Percentiles rank a stretch among this genome's conserved stretches.
Evolutionary conservation across 345 rosid species (phyloP).

Genomic region (Eucalyptus marginata): DNA sequence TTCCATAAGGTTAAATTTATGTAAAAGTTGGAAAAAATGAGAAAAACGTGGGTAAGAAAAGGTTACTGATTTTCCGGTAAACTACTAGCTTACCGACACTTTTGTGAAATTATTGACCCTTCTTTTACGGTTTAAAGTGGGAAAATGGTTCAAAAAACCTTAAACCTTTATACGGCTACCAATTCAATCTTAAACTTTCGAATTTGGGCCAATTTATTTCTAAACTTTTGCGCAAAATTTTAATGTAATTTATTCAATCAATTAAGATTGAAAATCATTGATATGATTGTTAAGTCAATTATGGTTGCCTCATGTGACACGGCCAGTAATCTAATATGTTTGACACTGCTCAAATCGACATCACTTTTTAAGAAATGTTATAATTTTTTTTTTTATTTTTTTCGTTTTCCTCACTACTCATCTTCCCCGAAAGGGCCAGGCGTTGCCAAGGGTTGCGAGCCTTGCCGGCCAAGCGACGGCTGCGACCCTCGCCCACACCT

Average conservation of each 20-base stretch:
- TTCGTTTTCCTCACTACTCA: not conserved
- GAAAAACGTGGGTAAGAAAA: not conserved
- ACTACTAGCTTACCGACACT: not conserved
- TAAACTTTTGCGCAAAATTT: rapidly evolving
- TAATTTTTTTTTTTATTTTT: not conserved
- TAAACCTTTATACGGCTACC: not conserved
- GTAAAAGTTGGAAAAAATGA: not conserved
- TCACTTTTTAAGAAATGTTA: not conserved
- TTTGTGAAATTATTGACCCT: not conserved
- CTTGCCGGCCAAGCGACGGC: not conserved
- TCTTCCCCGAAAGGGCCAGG: rapidly evolving
- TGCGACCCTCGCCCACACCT: not conserved
- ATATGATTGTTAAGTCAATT: not conserved
- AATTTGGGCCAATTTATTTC: not conserved
- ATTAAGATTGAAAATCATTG: not conserved
- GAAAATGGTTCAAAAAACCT: not conserved
- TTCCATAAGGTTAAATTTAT: not conserved
- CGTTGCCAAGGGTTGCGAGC: not conserved
- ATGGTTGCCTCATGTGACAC: rapidly evolving
- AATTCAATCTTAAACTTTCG: rapidly evolving
- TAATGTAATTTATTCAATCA: rapidly evolving
- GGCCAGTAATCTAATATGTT: rapidly evolving
- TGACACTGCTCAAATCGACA: rapidly evolving
- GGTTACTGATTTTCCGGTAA: not conserved
- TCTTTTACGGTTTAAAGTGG: not conserved